These are phyloP conservation scores for Oemleria cerasiformis DNA, from an alignment of 306 rosid species.

Conservation along the genomic window DNA sequence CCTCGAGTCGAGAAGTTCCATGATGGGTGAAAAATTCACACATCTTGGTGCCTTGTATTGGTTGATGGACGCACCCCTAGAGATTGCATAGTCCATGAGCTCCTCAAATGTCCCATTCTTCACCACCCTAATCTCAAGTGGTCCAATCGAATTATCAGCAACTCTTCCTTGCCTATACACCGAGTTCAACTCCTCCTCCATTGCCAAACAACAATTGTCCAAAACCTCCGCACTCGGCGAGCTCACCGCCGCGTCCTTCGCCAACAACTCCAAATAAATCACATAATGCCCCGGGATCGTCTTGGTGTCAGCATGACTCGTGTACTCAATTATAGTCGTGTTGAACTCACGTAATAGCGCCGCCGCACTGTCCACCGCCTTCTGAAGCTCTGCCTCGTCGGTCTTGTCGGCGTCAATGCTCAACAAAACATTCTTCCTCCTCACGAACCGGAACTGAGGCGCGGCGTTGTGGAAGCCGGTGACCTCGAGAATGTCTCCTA, in stretches of 20 bases:
- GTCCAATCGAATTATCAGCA: slow-evolving; percentile 80
- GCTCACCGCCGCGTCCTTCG: slow-evolving; percentile 43
- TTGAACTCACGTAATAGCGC: slow-evolving; percentile 44
- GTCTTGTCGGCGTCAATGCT: slow-evolving; percentile 87
- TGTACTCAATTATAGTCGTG: slow-evolving; percentile 74
- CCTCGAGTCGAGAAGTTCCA: slow-evolving; percentile 78
- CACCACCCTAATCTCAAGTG: slow-evolving; percentile 82
- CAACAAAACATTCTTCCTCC: slow-evolving; percentile 76
- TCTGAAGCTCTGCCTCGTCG: slow-evolving; percentile 80
- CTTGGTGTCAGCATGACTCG: slow-evolving; percentile 63
- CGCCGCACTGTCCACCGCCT: slow-evolving; percentile 57
- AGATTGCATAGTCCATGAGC: slow-evolving; percentile 90
- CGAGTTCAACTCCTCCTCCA: slow-evolving; percentile 80
- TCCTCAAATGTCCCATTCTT: slow-evolving; percentile 91
- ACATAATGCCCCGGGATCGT: slow-evolving; percentile 93
- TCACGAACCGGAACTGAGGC: slow-evolving; percentile 69
- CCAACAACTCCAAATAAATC: slow-evolving; percentile 77
- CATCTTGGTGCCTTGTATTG: slow-evolving; percentile 95
- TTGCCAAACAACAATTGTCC: slow-evolving; percentile 60
- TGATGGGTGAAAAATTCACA: slow-evolving; percentile 74
- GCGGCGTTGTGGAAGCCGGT: slow-evolving; percentile 66
- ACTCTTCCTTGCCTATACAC: slow-evolving; percentile 89
- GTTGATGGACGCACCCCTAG: slow-evolving; percentile 86
- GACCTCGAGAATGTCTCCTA: slow-evolving; percentile 80
- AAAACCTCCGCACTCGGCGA: slow-evolving; percentile 44